These are phyloP conservation scores for Abrus pulchellus DNA, from an alignment of 306 rosid genomes.

Conservation along the genomic window DNA sequence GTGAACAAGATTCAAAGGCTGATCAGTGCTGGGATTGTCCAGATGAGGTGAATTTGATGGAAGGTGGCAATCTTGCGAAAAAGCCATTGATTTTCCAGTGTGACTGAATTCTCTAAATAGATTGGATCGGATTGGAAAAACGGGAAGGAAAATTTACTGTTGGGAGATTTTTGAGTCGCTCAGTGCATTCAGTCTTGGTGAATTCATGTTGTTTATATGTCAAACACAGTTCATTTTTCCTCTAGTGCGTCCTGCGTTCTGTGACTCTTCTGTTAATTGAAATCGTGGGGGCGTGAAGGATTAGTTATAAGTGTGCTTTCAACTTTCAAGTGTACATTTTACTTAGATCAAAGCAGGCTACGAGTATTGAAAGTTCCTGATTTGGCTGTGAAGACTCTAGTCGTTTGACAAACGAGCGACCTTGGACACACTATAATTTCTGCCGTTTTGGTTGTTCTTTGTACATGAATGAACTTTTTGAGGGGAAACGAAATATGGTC, in stretches of 20 bases:
- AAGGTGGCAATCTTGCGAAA: slow-evolving; percentile 1
- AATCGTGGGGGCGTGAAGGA: neutral
- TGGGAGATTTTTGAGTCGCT: neutral
- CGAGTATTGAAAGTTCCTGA: neutral
- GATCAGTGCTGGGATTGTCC: slow-evolving; percentile 85
- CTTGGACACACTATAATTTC: neutral
- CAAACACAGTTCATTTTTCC: neutral
- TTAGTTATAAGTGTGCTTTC: neutral
- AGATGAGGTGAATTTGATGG: slow-evolving; percentile 58
- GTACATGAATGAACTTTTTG: neutral
- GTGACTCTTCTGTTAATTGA: neutral
- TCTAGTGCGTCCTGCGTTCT: neutral
- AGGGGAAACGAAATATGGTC: neutral
- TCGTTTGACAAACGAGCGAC: neutral
- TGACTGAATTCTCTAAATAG: neutral
- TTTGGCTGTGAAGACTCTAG: neutral
- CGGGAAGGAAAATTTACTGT: neutral
- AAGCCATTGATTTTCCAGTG: slow-evolving; percentile 1
- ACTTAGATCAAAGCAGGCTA: neutral
- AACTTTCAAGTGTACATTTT: neutral
- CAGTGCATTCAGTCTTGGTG: neutral
- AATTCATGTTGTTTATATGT: neutral
- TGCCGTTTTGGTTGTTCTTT: neutral
- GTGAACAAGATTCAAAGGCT: slow-evolving; percentile 88
- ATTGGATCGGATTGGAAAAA: neutral